Evolutionary conservation across 306 rosid genomes (phyloP).

Genomic region (Cucurbita argyrosperma): DNA sequence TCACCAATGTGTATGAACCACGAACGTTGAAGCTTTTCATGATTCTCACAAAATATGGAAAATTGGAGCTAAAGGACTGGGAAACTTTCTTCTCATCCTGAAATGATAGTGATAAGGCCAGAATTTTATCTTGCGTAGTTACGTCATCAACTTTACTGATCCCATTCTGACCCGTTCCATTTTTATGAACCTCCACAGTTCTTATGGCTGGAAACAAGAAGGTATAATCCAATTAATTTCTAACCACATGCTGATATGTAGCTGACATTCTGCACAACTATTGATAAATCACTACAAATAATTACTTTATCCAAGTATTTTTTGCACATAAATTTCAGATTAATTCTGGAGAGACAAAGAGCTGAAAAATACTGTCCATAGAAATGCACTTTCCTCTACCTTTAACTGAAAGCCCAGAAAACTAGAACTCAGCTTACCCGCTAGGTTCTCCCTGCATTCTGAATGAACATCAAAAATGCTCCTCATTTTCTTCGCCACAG

Average conservation of each 20-base stretch:
- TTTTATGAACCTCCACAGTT: constrained; percentile 10
- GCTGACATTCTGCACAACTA: neutral
- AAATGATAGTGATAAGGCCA: constrained; percentile 31
- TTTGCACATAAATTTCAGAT: neutral
- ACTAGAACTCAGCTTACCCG: constrained; percentile 4
- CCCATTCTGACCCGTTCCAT: constrained; percentile 28
- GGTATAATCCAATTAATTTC: neutral
- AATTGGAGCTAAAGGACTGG: constrained; percentile 53
- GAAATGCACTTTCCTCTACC: neutral
- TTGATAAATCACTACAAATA: neutral
- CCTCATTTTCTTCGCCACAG: constrained; percentile 42
- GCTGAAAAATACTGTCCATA: neutral
- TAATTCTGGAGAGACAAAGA: neutral
- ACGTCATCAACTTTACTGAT: constrained; percentile 32
- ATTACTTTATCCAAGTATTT: neutral
- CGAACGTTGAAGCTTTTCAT: constrained; percentile 85
- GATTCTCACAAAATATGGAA: constrained; percentile 67
- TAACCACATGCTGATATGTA: neutral
- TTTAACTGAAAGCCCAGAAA: constrained; percentile 9
- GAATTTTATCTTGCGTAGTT: constrained; percentile 20
- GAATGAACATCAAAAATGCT: constrained; percentile 7
- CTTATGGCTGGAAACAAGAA: neutral
- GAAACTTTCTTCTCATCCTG: constrained; percentile 53
- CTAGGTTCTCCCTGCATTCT: neutral
- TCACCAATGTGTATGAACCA: constrained; percentile 84